Conservation (phyloP, 2,329 filamentous ascomycete species). For the Gyromitra esculenta region DNA sequence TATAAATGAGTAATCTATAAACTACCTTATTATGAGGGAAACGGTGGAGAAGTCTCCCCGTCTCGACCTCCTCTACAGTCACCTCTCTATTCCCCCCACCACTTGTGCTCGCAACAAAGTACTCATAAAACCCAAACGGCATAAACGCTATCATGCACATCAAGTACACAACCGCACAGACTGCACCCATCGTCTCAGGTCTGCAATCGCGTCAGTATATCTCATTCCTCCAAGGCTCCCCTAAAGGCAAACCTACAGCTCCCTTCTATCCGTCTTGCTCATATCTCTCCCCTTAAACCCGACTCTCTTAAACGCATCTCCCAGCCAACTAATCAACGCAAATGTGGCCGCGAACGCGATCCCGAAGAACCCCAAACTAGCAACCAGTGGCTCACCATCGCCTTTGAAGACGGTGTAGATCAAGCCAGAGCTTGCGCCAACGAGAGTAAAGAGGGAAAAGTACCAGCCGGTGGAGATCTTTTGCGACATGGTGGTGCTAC, state of each 20-base stretch:
- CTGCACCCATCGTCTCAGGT: constrained; percentile 94
- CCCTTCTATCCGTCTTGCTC: constrained; percentile 76
- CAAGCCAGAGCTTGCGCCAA: constrained; percentile 75
- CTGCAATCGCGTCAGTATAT: constrained; percentile 60
- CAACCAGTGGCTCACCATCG: constrained; percentile 88
- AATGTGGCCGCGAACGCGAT: constrained; percentile 84
- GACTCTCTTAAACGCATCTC: constrained; percentile 84
- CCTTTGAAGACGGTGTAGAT: constrained; percentile 82
- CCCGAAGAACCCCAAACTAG: constrained; percentile 84
- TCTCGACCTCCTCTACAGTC: constrained; percentile 79
- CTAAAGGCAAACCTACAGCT: constrained; percentile 69
- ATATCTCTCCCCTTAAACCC: constrained; percentile 91
- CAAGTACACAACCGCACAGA: constrained; percentile 92
- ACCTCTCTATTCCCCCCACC: constrained; percentile 92
- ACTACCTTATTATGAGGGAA: constrained; percentile 90
- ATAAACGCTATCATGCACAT: constrained; percentile 90
- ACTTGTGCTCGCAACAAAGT: constrained; percentile 93
- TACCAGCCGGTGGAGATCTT: constrained; percentile 55
- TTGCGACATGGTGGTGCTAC: constrained; percentile 45
- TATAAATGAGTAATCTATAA: not conserved
- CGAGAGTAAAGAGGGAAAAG: constrained; percentile 66
- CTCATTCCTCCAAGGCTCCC: not conserved
- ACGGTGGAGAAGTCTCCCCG: constrained; percentile 83
- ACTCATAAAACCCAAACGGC: constrained; percentile 97
- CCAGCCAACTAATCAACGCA: constrained; percentile 91